These are phyloP conservation scores for Pichia gijzeniarum DNA, from an alignment of 805 yeast species.

Conservation along the genomic window DNA sequence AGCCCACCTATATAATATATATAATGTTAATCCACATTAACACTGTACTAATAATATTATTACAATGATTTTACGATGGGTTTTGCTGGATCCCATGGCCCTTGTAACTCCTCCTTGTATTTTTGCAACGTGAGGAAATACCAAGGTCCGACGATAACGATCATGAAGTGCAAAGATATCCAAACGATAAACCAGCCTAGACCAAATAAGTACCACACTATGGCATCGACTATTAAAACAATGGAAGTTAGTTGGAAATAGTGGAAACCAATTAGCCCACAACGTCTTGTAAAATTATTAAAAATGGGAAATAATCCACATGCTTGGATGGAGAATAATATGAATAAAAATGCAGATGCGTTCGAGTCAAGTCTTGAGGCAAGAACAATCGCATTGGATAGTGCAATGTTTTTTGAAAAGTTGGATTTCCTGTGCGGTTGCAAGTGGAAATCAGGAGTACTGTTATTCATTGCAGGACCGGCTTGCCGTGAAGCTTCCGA, in stretches of 20 bases:
- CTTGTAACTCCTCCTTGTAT: slow-evolving; percentile 80
- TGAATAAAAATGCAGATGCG: slow-evolving; percentile 74
- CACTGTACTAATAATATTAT: neutral
- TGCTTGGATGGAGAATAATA: slow-evolving; percentile 63
- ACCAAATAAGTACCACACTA: slow-evolving; percentile 36
- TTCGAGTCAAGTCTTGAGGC: slow-evolving; percentile 82
- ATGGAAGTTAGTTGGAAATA: slow-evolving; percentile 28
- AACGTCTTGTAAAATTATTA: slow-evolving; percentile 50
- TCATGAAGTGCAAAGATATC: slow-evolving; percentile 40
- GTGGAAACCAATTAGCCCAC: slow-evolving; percentile 28
- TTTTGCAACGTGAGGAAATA: slow-evolving; percentile 67
- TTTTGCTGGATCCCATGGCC: slow-evolving; percentile 90
- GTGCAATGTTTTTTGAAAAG: slow-evolving; percentile 74
- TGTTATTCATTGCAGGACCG: neutral
- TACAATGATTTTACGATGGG: slow-evolving; percentile 45
- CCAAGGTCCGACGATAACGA: slow-evolving; percentile 56
- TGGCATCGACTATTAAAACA: slow-evolving; percentile 27
- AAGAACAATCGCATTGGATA: slow-evolving; percentile 81
- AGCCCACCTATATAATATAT: too few relatives aligned
- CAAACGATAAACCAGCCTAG: slow-evolving; percentile 40
- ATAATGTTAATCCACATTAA: neutral
- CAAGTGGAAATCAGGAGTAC: neutral
- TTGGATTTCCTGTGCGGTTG: slow-evolving; percentile 32
- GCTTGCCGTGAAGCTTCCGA: too few relatives aligned
- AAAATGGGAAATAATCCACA: slow-evolving; percentile 70